Percentiles rank a stretch among this genome's conserved stretches.
phyloP scores from a whole-genome alignment of 1,284 basidiomycete species.

The Cutaneotrichosporon cutaneum region DNA sequence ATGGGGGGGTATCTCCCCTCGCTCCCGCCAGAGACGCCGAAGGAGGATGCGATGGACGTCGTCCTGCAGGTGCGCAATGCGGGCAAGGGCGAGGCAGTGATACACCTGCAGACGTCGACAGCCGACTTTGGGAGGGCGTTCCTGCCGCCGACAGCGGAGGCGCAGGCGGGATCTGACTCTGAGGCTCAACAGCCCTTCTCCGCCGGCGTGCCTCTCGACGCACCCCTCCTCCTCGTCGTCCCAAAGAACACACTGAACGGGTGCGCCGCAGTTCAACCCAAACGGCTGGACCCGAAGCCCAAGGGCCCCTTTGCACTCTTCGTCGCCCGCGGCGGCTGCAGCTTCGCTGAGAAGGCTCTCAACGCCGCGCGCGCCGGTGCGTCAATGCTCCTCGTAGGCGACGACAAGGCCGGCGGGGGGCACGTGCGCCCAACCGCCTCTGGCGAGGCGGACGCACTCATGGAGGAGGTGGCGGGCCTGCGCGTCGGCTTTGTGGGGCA shows the following conservation, averaged over 20 bases:
- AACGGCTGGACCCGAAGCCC: slow-evolving; percentile 10
- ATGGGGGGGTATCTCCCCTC: slow-evolving; percentile 57
- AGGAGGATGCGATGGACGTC: slow-evolving; percentile 2
- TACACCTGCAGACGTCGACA: slow-evolving; percentile 8
- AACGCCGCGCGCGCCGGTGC: slow-evolving; percentile 66
- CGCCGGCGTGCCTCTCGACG: neutral
- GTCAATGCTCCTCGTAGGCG: slow-evolving; percentile 68
- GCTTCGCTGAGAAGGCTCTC: slow-evolving; percentile 75
- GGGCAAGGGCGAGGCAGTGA: neutral
- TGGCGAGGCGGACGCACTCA: slow-evolving; percentile 15
- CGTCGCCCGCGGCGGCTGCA: slow-evolving; percentile 65
- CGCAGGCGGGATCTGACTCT: neutral
- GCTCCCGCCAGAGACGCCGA: slow-evolving; percentile 16
- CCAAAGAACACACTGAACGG: slow-evolving; percentile 17
- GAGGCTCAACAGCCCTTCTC: slow-evolving; percentile 12
- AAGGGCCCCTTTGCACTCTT: slow-evolving; percentile 29
- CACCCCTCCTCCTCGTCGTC: slow-evolving; percentile 18
- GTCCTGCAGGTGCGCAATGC: slow-evolving; percentile 3
- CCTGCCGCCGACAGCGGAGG: neutral
- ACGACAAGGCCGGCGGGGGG: slow-evolving; percentile 32
- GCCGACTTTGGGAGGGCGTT: slow-evolving; percentile 19
- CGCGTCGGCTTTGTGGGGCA: slow-evolving; percentile 38
- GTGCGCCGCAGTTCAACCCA: slow-evolving; percentile 13
- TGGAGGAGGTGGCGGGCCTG: slow-evolving; percentile 23
- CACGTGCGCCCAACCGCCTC: slow-evolving; percentile 45